Percentiles rank a stretch among this genome's conserved stretches.
Evolutionary conservation across 345 rosid genomes (phyloP).

Genomic region (Brassica napus): DNA sequence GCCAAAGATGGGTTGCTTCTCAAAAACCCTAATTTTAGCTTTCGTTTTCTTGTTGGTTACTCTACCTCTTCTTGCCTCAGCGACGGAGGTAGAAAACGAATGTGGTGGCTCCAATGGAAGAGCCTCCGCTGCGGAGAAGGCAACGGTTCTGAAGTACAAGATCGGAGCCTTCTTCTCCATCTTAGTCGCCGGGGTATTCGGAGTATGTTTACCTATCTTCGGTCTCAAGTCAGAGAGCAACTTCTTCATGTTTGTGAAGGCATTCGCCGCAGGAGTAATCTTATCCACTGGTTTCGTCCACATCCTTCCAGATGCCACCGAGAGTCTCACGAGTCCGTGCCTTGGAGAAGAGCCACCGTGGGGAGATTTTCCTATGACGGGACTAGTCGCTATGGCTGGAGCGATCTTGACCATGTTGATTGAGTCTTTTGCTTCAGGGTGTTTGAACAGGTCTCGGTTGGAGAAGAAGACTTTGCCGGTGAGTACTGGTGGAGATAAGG

Average conservation of each 20-base stretch:
- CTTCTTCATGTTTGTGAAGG: slow-evolving; percentile 60
- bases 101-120: slow-evolving; percentile 23
- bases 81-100: slow-evolving; percentile 23
- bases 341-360: slow-evolving; percentile 44
- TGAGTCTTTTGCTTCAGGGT: slow-evolving; percentile 55
- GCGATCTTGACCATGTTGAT: slow-evolving; percentile 57
- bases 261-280: slow-evolving; percentile 70
- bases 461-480: slow-evolving; percentile 34
- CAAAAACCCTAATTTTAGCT: slow-evolving; percentile 6
- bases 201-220: slow-evolving; percentile 57
- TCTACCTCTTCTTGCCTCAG: slow-evolving; percentile 28
- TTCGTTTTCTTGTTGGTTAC: not conserved
- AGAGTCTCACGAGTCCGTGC: slow-evolving; percentile 54
- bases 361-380: slow-evolving; percentile 60
- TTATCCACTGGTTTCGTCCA: slow-evolving; percentile 69
- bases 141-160: slow-evolving; percentile 45
- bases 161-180: slow-evolving; percentile 53
- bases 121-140: slow-evolving; percentile 12
- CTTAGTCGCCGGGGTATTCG: slow-evolving; percentile 53
- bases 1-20: slow-evolving; percentile 26
- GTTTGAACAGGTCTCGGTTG: slow-evolving; percentile 41
- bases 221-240: slow-evolving; percentile 56
- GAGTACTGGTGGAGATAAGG: not conserved
- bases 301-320: slow-evolving; percentile 64
- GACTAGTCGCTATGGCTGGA: slow-evolving; percentile 60